Conservation (phyloP, 257 asterid species). For the Rauvolfia tetraphylla region DNA sequence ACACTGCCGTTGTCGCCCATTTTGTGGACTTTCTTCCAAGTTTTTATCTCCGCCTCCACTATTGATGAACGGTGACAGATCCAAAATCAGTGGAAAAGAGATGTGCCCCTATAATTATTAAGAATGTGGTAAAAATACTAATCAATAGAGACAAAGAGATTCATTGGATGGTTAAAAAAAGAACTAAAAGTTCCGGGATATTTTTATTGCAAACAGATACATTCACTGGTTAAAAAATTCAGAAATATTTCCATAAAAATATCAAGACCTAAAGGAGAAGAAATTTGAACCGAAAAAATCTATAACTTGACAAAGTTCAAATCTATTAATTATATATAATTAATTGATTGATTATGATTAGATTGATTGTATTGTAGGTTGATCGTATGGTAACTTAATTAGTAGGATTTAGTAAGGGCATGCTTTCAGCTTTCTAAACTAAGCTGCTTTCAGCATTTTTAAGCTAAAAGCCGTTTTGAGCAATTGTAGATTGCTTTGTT, state of each 20-base stretch:
- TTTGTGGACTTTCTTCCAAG: slow-evolving; percentile 26
- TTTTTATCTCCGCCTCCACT: slow-evolving; percentile 41
- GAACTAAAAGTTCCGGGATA: no score
- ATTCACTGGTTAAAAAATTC: no score
- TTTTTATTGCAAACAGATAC: no score
- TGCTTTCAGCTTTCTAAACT: no score
- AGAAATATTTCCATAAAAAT: neutral
- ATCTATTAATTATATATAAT: no score
- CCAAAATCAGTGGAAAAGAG: slow-evolving; percentile 59
- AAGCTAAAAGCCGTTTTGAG: no score
- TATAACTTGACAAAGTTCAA: neutral
- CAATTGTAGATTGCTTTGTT: no score
- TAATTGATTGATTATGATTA: no score
- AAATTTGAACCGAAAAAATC: neutral
- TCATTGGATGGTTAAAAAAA: slow-evolving; percentile 1
- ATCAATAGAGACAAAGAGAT: neutral
- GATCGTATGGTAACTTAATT: no score
- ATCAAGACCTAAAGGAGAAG: neutral
- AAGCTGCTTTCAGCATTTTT: no score
- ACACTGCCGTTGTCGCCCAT: slow-evolving; percentile 9
- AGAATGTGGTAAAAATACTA: neutral
- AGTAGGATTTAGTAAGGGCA: no score
- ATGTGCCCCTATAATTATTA: slow-evolving; percentile 57
- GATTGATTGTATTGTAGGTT: no score
- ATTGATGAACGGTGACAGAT: slow-evolving; percentile 54